Base-by-base conservation (phyloP, 2,329 filamentous ascomycete genomes). In the Trichoderma sp. region DNA sequence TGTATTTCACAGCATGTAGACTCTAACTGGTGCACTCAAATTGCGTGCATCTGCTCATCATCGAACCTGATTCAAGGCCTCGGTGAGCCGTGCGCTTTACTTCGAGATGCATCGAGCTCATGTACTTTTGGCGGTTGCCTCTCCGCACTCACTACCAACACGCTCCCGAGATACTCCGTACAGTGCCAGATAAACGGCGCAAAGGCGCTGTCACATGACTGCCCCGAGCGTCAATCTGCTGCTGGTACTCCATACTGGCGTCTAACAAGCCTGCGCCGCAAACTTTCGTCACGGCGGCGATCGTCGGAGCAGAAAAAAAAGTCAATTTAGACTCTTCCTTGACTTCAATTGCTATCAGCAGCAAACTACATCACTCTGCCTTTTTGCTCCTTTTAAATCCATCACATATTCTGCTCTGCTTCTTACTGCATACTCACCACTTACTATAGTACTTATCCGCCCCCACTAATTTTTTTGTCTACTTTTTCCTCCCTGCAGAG, bases 401-500 rank as follows among this genome's bases (percentile, higher is more conserved):
- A 31, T 52, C 29, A 55, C 13, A 21, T 10, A 19, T 37, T 31
- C 24, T 47, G 37, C 31, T 33, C 31, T 67, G 56, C 35, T 56
- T 13, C 33, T 35, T 31, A 33, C 57, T 52, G 56, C 68, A 70
- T 58, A 60, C 56, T 49, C 52, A 70, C 47, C 59, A 67, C 24
- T 55, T 24, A 52, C 40, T 3, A 67, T 59, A 59, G n/a, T n/a
- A 58, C 40, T 31, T 11, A 11, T 43, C 19, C 29, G 29, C 31
- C 64, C 64, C 64, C 64, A 67, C 64, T 59, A 21, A 37, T 27
- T 58, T 59, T 66, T 67, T 52, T 27, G 33, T 67, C 40, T 21
- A 35, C 60, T 35, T 63, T 63, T 59, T 68, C 73, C 72, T 76
- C 69, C 72, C 33, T 29, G 47, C 61, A 64, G 49, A 64, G 40